Percentiles rank a stretch among this genome's conserved stretches.
These are phyloP conservation scores for Bjerkandera adusta DNA, from an alignment of 1,284 basidiomycete species.

Conservation along the genomic window DNA sequence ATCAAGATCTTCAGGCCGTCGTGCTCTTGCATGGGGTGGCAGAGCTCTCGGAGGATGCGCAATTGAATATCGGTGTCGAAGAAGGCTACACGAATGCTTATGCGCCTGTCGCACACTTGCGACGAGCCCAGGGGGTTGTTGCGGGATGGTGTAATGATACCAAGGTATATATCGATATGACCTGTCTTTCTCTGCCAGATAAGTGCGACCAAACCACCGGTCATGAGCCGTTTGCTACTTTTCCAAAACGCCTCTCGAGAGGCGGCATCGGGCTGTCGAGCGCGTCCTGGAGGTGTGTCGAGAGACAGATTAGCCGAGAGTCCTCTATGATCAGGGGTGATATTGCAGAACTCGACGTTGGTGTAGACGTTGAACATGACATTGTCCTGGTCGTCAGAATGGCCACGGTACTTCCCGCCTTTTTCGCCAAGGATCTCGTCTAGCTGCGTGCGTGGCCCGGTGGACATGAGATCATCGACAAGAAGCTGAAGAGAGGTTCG, in stretches of 20 bases:
- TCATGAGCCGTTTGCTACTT: slow-evolving; percentile 30
- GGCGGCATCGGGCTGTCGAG: slow-evolving; percentile 19
- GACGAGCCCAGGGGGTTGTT: slow-evolving; percentile 27
- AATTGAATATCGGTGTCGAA: slow-evolving; percentile 31
- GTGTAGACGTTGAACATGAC: slow-evolving; percentile 33
- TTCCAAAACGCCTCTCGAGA: slow-evolving; percentile 27
- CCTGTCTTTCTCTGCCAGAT: slow-evolving; percentile 31
- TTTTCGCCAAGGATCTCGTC: slow-evolving; percentile 23
- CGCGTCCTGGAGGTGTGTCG: slow-evolving; percentile 27
- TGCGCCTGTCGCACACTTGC: slow-evolving; percentile 14
- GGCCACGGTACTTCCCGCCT: slow-evolving; percentile 33
- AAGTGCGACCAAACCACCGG: slow-evolving; percentile 29
- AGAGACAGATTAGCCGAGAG: slow-evolving; percentile 24
- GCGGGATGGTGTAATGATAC: slow-evolving; percentile 22
- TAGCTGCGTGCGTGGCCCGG: slow-evolving; percentile 22
- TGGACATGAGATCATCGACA: slow-evolving; percentile 29
- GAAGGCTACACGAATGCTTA: slow-evolving; percentile 27
- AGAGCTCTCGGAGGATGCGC: slow-evolving; percentile 24
- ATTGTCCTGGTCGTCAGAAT: slow-evolving; percentile 20
- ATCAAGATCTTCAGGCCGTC: slow-evolving; percentile 24
- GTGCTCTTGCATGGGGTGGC: slow-evolving; percentile 25
- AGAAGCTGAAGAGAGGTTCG: slow-evolving; percentile 41
- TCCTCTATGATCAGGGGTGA: slow-evolving; percentile 23
- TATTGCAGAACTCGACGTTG: slow-evolving; percentile 23
- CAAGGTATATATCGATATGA: slow-evolving; percentile 23